Evolutionary conservation across 2,329 filamentous ascomycete species (phyloP), one percentile per base, ranked within the genome.

Genomic region (Aspergillus fischeri): DNA sequence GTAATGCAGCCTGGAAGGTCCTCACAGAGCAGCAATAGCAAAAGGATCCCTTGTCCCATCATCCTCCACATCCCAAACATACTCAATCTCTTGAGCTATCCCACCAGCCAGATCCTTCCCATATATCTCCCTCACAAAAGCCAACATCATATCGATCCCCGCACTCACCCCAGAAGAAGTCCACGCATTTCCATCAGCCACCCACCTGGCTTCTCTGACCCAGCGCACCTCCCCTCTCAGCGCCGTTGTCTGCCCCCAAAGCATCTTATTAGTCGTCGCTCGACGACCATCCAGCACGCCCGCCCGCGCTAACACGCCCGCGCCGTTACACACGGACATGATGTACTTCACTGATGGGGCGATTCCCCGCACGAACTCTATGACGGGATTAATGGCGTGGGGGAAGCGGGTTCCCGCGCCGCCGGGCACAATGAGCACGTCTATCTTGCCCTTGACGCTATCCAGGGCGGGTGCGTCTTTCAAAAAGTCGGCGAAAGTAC

Each of bases 181-280:
- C 86, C 86, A 90, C 7, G 88, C 74, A 57, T 88, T 86, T 3
- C 83, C 86, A 70, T 89, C 86, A 0, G 78, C 74, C 0, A 57
- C 55, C 55, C 55, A 57, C 20, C 55, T 38, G 3, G 55, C 55
- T 24, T 57, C 55, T n/a, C 27, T 45, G 28, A 57, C 55, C 55
- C 55, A 57, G 4, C 25, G 9, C 35, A 57, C 55, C 10, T 50
- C 5, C 3, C 17, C n/a, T 7, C 51, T 41, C 51, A 50, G 21
- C 21, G 24, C 35, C 14, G 51, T 42, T 14, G 51, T 53, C 17
- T 7, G 4, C 51, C 27, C 27, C 44, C 50, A 57, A n/a, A 53
- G 45, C 9, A 50, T 51, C 55, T 57, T 57, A 28, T 57, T 57
- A 44, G 55, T 57, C n/a, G 55, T 57, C 7, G 55, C 55, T 8